Percentiles rank a stretch among this genome's conserved stretches.
These are phyloP conservation scores for Xylariales sp. DNA, from an alignment of 2,329 filamentous ascomycete genomes.

Conservation along the genomic window DNA sequence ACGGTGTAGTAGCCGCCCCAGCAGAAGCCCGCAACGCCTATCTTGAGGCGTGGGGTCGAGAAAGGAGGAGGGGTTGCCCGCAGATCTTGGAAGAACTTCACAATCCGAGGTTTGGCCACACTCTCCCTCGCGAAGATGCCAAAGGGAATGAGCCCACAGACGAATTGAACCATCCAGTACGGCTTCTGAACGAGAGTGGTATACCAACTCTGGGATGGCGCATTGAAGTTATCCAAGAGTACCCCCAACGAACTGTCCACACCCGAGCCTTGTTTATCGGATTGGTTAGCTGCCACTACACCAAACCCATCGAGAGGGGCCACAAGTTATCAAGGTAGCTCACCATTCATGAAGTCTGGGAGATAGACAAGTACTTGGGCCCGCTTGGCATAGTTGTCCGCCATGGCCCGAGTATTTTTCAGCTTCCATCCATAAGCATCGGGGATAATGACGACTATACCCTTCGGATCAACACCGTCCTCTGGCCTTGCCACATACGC, in stretches of 20 bases:
- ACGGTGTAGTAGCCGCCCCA: conserved; percentile 46
- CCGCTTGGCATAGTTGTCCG: conserved; percentile 42
- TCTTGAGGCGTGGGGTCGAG: conserved; percentile 24
- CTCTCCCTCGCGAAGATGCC: conserved; percentile 19
- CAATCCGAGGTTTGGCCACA: conserved; percentile 27
- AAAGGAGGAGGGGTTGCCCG: conserved; percentile 6
- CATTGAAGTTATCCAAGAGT: conserved; percentile 7
- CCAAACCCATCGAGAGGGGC: background rate
- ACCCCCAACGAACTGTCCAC: conserved; percentile 4
- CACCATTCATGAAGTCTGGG: conserved; percentile 48
- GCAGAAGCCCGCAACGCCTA: conserved; percentile 48
- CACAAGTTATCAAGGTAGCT: background rate
- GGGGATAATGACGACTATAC: conserved; percentile 42
- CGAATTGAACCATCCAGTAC: conserved; percentile 1
- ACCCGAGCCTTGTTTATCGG: background rate
- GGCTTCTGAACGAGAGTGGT: conserved; percentile 6
- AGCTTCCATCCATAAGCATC: conserved; percentile 49
- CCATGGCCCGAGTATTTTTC: conserved; percentile 41
- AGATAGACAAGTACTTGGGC: conserved; percentile 40
- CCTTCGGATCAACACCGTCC: conserved; percentile 26
- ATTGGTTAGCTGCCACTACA: too few species aligned
- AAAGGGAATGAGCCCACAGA: conserved; percentile 11
- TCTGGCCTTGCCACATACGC: conserved; percentile 37
- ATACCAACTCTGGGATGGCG: conserved; percentile 3
- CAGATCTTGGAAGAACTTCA: conserved; percentile 30